Evolutionary conservation across 441 rosid species (phyloP).

Genomic region (Manihot esculenta): DNA sequence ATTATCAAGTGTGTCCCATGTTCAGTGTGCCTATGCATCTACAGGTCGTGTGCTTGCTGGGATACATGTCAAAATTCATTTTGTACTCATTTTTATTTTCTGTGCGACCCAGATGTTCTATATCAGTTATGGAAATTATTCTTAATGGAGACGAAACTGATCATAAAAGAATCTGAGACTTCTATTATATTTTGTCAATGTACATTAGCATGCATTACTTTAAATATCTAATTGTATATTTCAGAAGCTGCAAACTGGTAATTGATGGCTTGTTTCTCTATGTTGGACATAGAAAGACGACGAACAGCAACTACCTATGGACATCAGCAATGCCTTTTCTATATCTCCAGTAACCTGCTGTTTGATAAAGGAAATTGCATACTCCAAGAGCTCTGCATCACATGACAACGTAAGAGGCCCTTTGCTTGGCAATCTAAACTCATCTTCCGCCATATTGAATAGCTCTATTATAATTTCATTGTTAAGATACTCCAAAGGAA

Average conservation of each 20-base stretch:
- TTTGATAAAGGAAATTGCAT: constrained; percentile 10
- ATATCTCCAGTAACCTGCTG: not conserved
- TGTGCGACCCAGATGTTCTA: not conserved
- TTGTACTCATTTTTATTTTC: too few species aligned
- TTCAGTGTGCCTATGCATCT: not conserved
- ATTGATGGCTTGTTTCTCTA: not conserved
- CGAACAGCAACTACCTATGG: not conserved
- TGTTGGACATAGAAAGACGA: not conserved
- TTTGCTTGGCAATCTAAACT: constrained; percentile 3
- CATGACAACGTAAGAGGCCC: constrained; percentile 19
- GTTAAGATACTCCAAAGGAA: constrained; percentile 10
- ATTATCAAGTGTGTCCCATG: not conserved
- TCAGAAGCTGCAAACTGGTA: not conserved
- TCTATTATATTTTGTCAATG: not conserved
- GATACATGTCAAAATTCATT: not conserved
- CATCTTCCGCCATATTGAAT: constrained; percentile 8
- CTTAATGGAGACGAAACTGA: not conserved
- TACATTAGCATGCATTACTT: not conserved
- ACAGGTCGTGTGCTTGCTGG: not conserved
- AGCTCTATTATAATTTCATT: not conserved
- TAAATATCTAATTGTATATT: not conserved
- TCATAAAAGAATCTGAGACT: not conserved
- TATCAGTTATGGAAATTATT: not conserved
- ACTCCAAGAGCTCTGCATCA: constrained; percentile 7
- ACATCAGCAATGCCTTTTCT: constrained; percentile 2